Conservation (phyloP, 495 filamentous ascomycete genomes). For the Penicillium malachiteum region DNA sequence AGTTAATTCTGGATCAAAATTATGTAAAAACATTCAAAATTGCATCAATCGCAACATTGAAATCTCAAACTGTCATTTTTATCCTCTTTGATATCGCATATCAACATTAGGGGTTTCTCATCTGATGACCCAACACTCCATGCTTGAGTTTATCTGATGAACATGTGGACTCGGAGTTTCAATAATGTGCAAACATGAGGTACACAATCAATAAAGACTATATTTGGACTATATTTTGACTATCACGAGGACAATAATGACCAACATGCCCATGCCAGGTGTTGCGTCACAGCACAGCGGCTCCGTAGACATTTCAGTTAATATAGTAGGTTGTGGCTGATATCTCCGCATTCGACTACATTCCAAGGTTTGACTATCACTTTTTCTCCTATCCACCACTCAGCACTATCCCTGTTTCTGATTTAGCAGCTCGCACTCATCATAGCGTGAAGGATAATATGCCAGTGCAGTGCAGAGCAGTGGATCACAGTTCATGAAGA, state of each 20-base stretch:
- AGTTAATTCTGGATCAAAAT: too few relatives aligned
- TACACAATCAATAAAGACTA: background rate
- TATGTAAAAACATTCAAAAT: too few relatives aligned
- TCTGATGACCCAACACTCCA: too few relatives aligned
- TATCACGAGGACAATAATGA: background rate
- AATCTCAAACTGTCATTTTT: too few relatives aligned
- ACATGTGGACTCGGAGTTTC: too few relatives aligned
- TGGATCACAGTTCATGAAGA: conserved; percentile 7
- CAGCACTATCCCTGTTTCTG: background rate
- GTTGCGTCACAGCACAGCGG: too few relatives aligned
- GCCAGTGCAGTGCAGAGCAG: background rate
- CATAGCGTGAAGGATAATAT: conserved; percentile 3
- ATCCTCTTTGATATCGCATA: too few relatives aligned
- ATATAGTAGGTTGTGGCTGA: background rate
- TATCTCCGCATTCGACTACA: background rate
- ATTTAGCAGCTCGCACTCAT: too few relatives aligned
- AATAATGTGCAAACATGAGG: too few relatives aligned
- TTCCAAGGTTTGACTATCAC: too few relatives aligned
- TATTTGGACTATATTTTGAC: background rate
- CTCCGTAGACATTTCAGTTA: background rate
- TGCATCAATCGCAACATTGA: too few relatives aligned
- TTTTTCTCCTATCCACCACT: background rate
- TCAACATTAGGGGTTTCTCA: too few relatives aligned
- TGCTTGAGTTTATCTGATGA: background rate
- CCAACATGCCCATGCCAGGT: background rate